Evolutionary conservation across 768 basidiomycete genomes (phyloP), one percentile per base, ranked within the genome.

Genomic region (Mrakia hoshinonis): DNA sequence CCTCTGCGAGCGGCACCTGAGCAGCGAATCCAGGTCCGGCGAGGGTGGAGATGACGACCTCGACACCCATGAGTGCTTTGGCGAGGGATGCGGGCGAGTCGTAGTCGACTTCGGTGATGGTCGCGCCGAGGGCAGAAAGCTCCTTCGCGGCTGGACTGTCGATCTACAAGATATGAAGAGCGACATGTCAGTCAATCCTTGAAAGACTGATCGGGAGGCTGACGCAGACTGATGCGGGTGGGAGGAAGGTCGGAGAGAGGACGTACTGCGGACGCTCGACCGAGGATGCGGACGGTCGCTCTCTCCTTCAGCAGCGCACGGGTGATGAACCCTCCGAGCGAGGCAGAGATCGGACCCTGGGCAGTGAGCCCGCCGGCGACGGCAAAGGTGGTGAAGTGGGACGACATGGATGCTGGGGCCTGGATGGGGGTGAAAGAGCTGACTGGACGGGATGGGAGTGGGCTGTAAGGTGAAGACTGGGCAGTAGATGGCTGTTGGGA

Each of bases 321-420:
- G 47, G 65, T 63, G 54, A 73, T 61, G 39, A 34, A 58, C 39
- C 58, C 65, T 22, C 73, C 73, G 39, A 73, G 34, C 10, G 39
- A 38, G 18, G 73, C 73, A 15, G 73, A 73, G 24, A 26, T 36
- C 3, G 68, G 68, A 13, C 34, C 51, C 2, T 47, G 39, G 18
- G 62, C 49, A 26, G 51, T 68, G 51, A 73, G 46, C 29, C 73
- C 73, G 9, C 73, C 73, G 26, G 73, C 73, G 39, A 73, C 66
- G 29, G 73, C 68, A 62, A 73, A 65, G 34, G 31, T 67, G 20
- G 29, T 34, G 55, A 60, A 60, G 26, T 5, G 34, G 22, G 29
- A 20, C 5, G 55, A 34, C 43, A 43, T 43, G 43, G 15, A 15
- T 43, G 43, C 43, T 7, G 43, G 43, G 43, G 43, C 43, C 7